Base-by-base conservation (phyloP, 305 asterid species). In the Fraxinus albicans region DNA sequence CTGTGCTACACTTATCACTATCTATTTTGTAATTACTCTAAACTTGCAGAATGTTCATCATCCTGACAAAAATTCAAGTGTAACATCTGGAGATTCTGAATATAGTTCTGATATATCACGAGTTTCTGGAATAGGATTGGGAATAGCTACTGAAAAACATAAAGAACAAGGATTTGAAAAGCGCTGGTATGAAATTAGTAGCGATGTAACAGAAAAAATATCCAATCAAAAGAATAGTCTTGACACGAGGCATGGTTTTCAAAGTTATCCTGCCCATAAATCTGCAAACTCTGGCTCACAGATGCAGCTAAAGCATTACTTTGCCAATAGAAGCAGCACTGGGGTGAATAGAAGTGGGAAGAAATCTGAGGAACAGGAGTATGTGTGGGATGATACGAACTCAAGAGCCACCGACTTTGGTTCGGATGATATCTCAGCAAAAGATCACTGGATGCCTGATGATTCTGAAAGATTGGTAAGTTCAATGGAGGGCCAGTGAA, bases 311-410 rank as follows among this genome's bases (percentile, higher is more conserved):
- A 88, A 85, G 81, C 89, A 87, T 75, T 81, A 70, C 81, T 78
- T 88, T n/a, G 78, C 88, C 29, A 81, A 83, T 80, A 87, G 89
- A 84, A 88, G 78, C 81, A 84, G 85, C 35, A 75, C 85, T 80
- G 93, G 82, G 86, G 84, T 87, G 87, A 87, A 84, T 78, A 88
- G 77, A 85, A 93, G 91, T 92, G 94, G 98, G 98, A 93, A 93
- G 88, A 89, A 94, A 88, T 88, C 95, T 8, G 99, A 94, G 89
- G 99, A 94, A 90, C 97, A 95, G 87, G 98, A 95, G 89, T 96
- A 84, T 82, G 76, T 83, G 85, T 94, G 99, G 99, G 95, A 93
- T 69, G 98, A 91, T 74, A 88, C 92, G 86, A 91, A 85, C 83
- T 86, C 94, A 40, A 90, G 89, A 78, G 84, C 85, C 69, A 77